Evolutionary conservation across 306 rosid species (phyloP).

Genomic region (Canavalia ensiformis): DNA sequence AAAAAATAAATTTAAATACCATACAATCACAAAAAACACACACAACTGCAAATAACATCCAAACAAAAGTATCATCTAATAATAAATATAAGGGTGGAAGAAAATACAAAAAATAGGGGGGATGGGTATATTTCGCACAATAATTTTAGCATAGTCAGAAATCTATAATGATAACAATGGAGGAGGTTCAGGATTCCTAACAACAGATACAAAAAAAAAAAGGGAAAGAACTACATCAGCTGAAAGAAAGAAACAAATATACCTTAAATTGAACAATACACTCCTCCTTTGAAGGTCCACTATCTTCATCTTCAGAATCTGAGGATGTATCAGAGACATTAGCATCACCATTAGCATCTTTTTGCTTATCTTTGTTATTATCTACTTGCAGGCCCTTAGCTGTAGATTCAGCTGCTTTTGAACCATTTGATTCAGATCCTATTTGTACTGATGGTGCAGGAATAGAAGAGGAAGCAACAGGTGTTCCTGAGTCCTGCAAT

Average conservation of each 20-base stretch:
- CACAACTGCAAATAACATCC: constrained; percentile 23
- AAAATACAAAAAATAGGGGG: not conserved
- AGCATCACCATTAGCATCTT: constrained; percentile 82
- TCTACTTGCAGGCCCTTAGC: constrained; percentile 75
- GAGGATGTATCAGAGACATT: constrained; percentile 85
- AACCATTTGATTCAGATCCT: constrained; percentile 77
- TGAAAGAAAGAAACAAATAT: constrained; percentile 37
- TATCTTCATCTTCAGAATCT: constrained; percentile 91
- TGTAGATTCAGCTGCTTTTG: constrained; percentile 69
- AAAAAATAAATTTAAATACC: not conserved
- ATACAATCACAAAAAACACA: not conserved
- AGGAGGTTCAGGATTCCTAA: constrained; percentile 35
- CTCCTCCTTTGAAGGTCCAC: constrained; percentile 93
- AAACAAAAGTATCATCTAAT: constrained; percentile 13
- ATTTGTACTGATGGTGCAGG: constrained; percentile 55
- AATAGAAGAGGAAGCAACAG: constrained; percentile 77
- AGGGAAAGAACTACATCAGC: constrained; percentile 35
- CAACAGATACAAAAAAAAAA: constrained; percentile 18
- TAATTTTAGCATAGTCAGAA: constrained; percentile 13
- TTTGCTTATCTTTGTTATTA: constrained; percentile 76
- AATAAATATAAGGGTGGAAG: not conserved
- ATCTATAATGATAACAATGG: constrained; percentile 25
- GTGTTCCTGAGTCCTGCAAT: constrained; percentile 92
- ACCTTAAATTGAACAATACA: constrained; percentile 91
- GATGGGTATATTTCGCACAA: not conserved